Percentiles rank a stretch among this genome's conserved stretches.
These are phyloP conservation scores for Jatropha multifida DNA, from an alignment of 441 rosid genomes.

Conservation along the genomic window DNA sequence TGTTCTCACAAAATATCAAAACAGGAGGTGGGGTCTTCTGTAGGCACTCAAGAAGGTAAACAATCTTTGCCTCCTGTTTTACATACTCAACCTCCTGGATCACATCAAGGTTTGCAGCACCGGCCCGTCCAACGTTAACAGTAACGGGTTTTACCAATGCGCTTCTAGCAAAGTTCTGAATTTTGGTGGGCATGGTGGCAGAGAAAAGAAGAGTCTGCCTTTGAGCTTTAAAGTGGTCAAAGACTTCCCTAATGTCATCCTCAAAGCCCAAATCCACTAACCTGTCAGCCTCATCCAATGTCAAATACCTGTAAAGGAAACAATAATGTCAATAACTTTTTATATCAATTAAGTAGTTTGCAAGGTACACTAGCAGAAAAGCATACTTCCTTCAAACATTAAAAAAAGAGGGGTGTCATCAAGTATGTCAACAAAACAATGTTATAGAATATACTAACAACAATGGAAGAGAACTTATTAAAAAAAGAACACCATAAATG, in stretches of 20 bases:
- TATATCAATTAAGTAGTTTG: neutral
- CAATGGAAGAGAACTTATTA: neutral
- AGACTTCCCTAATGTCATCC: slow-evolving; percentile 94
- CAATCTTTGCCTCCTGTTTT: slow-evolving; percentile 96
- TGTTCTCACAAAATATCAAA: slow-evolving; percentile 88
- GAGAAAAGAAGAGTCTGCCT: slow-evolving; percentile 91
- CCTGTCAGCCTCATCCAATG: slow-evolving; percentile 94
- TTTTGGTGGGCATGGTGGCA: slow-evolving; percentile 95
- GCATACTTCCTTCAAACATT: neutral
- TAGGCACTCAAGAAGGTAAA: slow-evolving; percentile 88
- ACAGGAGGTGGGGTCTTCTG: slow-evolving; percentile 96
- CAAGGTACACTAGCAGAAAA: neutral
- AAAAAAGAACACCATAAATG: neutral
- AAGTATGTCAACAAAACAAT: neutral
- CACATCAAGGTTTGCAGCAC: slow-evolving; percentile 96
- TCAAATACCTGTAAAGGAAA: slow-evolving; percentile 62
- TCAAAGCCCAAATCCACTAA: slow-evolving; percentile 96
- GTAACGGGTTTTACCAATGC: slow-evolving; percentile 85
- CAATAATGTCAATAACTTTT: neutral
- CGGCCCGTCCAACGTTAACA: slow-evolving; percentile 91
- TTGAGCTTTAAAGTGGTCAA: slow-evolving; percentile 90
- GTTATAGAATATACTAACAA: neutral
- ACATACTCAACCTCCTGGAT: slow-evolving; percentile 96
- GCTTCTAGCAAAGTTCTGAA: slow-evolving; percentile 89
- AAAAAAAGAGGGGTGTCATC: neutral